A percentile compares a stretch with the other conserved stretches of the same genome.
Evolutionary conservation across 352 stramenopile species (phyloP).

Genomic region (Pythium chondricola): DNA sequence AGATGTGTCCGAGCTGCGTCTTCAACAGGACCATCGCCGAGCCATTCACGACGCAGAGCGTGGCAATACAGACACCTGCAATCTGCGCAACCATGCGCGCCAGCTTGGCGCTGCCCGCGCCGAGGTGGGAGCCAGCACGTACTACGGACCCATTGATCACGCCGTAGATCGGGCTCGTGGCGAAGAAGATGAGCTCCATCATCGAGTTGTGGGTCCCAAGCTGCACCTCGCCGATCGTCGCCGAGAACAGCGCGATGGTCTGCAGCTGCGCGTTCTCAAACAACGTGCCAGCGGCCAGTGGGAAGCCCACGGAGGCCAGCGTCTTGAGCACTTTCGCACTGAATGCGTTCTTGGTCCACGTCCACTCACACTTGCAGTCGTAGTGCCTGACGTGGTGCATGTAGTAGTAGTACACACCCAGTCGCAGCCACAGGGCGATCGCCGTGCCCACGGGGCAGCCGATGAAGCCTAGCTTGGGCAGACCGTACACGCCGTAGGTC

Average conservation of each 20-base stretch:
- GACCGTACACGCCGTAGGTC: slow-evolving; percentile 46
- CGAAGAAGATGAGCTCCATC: slow-evolving; percentile 79
- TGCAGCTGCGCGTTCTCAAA: slow-evolving; percentile 73
- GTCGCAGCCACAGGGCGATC: slow-evolving; percentile 31
- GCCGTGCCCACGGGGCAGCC: slow-evolving; percentile 61
- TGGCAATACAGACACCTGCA: slow-evolving; percentile 33
- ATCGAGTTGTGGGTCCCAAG: slow-evolving; percentile 67
- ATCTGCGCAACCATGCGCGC: slow-evolving; percentile 55
- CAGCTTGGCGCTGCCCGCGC: slow-evolving; percentile 27
- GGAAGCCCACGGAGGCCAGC: slow-evolving; percentile 37
- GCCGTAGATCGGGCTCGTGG: slow-evolving; percentile 68
- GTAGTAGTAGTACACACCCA: slow-evolving; percentile 49
- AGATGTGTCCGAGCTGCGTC: slow-evolving; percentile 50
- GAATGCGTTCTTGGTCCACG: slow-evolving; percentile 51
- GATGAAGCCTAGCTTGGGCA: slow-evolving; percentile 57
- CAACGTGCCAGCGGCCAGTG: slow-evolving; percentile 38
- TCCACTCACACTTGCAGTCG: slow-evolving; percentile 34
- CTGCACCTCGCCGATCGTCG: slow-evolving; percentile 52
- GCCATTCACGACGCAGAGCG: slow-evolving; percentile 39
- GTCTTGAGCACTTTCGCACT: slow-evolving; percentile 28
- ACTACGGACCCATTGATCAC: slow-evolving; percentile 55
- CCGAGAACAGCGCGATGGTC: slow-evolving; percentile 61
- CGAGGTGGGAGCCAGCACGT: slow-evolving; percentile 60
- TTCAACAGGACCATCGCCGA: slow-evolving; percentile 38
- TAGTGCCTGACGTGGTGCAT: slow-evolving; percentile 44